phyloP scores from a whole-genome alignment of 1,284 basidiomycete species.

The Pseudozyma hubeiensis region DNA sequence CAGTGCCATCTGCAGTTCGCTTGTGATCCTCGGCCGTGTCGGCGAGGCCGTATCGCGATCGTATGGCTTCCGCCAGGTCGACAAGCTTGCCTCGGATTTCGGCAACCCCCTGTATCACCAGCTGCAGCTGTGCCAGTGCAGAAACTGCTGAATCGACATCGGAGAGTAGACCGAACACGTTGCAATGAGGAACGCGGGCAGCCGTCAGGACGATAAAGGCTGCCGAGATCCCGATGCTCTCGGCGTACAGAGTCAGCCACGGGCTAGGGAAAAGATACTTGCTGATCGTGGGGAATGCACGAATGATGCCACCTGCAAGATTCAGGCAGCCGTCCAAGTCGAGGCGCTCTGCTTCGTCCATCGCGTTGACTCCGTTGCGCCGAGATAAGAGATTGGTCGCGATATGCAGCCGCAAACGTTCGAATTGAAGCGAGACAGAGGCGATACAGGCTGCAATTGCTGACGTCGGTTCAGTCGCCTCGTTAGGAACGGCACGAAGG shows the following conservation, averaged over 20 bases:
- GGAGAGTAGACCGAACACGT: background rate
- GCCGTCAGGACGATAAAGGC: conserved; percentile 9
- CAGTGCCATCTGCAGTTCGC: background rate
- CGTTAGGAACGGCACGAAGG: background rate
- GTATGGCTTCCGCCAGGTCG: background rate
- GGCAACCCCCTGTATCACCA: background rate
- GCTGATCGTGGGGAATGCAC: background rate
- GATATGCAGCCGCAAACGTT: conserved; percentile 11
- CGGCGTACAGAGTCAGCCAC: conserved; percentile 10
- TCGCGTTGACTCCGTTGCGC: background rate
- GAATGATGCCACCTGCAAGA: background rate
- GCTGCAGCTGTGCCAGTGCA: conserved; percentile 6
- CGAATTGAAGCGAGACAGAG: conserved; percentile 8
- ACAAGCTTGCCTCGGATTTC: background rate
- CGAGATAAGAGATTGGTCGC: conserved; percentile 2
- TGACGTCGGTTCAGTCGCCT: background rate
- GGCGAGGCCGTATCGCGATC: background rate
- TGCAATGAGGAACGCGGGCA: background rate
- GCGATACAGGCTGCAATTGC: conserved; percentile 9
- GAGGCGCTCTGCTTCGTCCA: background rate
- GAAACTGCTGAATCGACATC: conserved; percentile 5
- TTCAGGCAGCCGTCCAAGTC: conserved; percentile 4
- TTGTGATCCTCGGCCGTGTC: background rate
- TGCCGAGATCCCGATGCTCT: conserved; percentile 6
- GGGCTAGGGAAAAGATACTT: background rate